Evolutionary conservation across 179 eudicot species (phyloP), one percentile per base, ranked within the genome.

Genomic region (Vitellaria paradoxa): DNA sequence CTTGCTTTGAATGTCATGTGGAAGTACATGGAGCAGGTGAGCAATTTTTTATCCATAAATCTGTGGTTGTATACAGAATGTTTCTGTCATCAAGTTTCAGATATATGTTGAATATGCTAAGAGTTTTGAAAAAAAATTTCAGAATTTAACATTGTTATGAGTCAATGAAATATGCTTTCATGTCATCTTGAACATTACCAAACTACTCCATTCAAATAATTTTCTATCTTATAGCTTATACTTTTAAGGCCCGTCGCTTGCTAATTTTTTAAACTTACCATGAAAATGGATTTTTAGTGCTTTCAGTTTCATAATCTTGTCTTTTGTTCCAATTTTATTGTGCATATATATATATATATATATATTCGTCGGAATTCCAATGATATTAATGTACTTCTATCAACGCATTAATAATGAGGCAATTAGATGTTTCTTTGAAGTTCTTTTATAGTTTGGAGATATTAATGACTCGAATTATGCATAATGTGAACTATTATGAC

Each of bases 1-100:
- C 94, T 95, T 59, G 99, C 99, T 65, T 42, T 95, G 91, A 95
- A 95, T 86, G 98, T 95, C 69, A 95, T 95, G 99, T 95, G 99
- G 99, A 95, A 95, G 82, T 95, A 95, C 86, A 85, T 81, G 83
- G 97, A 92, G 81, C 97, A 92, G 97, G 97, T 89, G 30, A 57
- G 74, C 18, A 66, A 61, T 37, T 4, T 18, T 67, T 77, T 60
- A 23, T 42, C 74, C 10, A 5, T 15, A 70, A 78, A 81, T 3
- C 5, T 46, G 17, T 52, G 5, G 50, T 64, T 75, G 17, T 67
- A 47, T 74, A 76, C 52, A n/a, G 18, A 63, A 18, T 14, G 70
- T 40, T 40, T 40, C 42, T 62, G 18, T 18, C 45, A 18, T 65
- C 23, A 50, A 53, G 63, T 66, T 74, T 42, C 42, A 14, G n/a